Percentiles rank a stretch among this genome's conserved stretches.
Evolutionary conservation across 2,329 filamentous ascomycete species (phyloP).

Genomic region (Tolypocladium cylindrosporum): DNA sequence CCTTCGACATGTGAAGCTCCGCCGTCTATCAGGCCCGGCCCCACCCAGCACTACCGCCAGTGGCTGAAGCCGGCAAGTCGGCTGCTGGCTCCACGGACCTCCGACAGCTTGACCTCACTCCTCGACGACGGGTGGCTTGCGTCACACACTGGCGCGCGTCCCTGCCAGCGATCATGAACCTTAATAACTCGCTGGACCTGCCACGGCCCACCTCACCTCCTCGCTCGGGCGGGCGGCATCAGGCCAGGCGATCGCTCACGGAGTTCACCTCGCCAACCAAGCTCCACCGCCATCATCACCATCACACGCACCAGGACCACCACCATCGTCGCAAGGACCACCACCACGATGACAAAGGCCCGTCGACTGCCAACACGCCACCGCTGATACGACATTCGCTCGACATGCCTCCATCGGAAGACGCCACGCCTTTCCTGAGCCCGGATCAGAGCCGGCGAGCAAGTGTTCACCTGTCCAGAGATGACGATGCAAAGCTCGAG

Average conservation of each 20-base stretch:
- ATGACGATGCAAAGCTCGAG: slow-evolving; percentile 15
- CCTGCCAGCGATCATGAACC: slow-evolving; percentile 6
- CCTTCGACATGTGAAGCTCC: slow-evolving; percentile 1
- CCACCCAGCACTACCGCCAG: background rate
- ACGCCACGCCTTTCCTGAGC: slow-evolving; percentile 31
- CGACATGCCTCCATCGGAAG: slow-evolving; percentile 35
- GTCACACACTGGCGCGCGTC: slow-evolving; percentile 2
- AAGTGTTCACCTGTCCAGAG: slow-evolving; percentile 25
- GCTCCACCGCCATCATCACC: slow-evolving; percentile 25
- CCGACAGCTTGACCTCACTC: background rate
- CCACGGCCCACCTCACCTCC: slow-evolving; percentile 4
- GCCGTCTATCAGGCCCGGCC: background rate
- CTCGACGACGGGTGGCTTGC: background rate
- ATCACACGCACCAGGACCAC: slow-evolving; percentile 19
- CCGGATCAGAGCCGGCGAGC: slow-evolving; percentile 32
- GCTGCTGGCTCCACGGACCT: background rate
- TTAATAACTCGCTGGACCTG: slow-evolving; percentile 10
- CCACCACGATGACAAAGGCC: slow-evolving; percentile 18
- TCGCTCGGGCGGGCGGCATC: slow-evolving; percentile 31
- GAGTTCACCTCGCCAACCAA: slow-evolving; percentile 40
- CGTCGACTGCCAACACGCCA: slow-evolving; percentile 15
- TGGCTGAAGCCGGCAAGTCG: background rate
- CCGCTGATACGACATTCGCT: slow-evolving; percentile 28
- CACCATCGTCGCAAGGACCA: slow-evolving; percentile 17
- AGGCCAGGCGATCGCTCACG: slow-evolving; percentile 45